Base-by-base conservation (phyloP, 352 stramenopile genomes). In the Plasmopara halstedii region DNA sequence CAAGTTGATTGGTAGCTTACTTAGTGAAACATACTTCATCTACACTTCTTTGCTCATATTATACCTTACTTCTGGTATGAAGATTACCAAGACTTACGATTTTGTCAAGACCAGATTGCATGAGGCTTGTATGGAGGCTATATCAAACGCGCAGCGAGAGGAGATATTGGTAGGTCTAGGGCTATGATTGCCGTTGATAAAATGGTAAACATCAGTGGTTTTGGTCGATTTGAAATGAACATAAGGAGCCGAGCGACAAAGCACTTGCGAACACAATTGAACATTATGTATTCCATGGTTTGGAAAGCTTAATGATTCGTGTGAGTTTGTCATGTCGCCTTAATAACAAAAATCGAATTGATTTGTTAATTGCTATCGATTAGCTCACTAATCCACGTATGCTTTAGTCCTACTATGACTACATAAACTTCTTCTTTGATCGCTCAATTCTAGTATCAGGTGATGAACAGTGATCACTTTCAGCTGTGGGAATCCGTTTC, bases 391-490 rank as follows among this genome's bases (percentile, higher is more conserved):
- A 40, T 18, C 42, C 39, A 48, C 19, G 42, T 18, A 40, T 53
- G 46, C 46, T 46, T 22, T 29, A 46, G 46, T 27, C 8, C 8
- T 8, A 27, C 23, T 27, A 27, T 27, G 23, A 27, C 23, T 27
- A 8, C 23, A 27, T 27, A 27, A 8, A 27, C 8, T 46, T 53
- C 17, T 47, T 46, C 21, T 53, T 42, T 13, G 46, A 53, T 7
- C 43, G 37, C n/a, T 31, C 23, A 52, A 17, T 52, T 52, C 7
- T 10, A 52, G 13, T 52, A 40, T 26, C 45, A 39, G 20, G 45
- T 44, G 18, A 52, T 39, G 34, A 19, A 27, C 23, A 27, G 4
- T 27, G 8, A 27, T 27, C 23, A 8, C 23, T 27, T 27, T 27
- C 23, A 27, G 23, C 23, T 27, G 23, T 27, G 23, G 8, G 26